Percentiles rank a stretch among this genome's conserved stretches.
Conservation (phyloP, 805 yeast genomes). For the Cyberlindnera americana region DNA sequence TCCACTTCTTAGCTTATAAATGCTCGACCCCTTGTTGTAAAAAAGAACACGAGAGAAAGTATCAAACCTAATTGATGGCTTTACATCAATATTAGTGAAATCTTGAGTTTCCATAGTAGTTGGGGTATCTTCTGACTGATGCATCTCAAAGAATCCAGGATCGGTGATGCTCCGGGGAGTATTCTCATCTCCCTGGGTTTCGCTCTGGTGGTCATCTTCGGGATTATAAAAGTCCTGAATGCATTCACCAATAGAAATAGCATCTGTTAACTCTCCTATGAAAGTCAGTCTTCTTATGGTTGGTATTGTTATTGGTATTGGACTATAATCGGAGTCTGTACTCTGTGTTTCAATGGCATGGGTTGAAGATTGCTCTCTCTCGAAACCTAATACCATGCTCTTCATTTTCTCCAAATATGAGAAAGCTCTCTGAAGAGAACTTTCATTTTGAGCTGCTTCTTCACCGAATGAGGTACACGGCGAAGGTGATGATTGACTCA, state of each 20-base stretch:
- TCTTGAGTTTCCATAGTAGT: too few species aligned
- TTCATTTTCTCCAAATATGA: not conserved
- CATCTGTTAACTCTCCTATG: slow-evolving; percentile 6
- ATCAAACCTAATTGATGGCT: slow-evolving; percentile 7
- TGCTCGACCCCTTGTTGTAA: slow-evolving; percentile 10
- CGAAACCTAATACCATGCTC: not conserved
- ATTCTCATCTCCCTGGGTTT: slow-evolving; percentile 4
- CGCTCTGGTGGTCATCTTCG: not conserved
- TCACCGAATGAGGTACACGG: too few species aligned
- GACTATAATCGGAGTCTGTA: slow-evolving; percentile 10
- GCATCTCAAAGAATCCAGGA: slow-evolving; percentile 10
- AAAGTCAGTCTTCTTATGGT: slow-evolving; percentile 8
- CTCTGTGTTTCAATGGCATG: not conserved
- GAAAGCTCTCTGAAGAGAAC: not conserved
- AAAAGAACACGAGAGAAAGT: slow-evolving; percentile 13
- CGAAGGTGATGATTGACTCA: too few species aligned
- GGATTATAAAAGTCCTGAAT: slow-evolving; percentile 11
- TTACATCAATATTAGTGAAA: too few species aligned
- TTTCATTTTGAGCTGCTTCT: not conserved
- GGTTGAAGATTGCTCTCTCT: not conserved
- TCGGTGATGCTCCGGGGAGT: slow-evolving; percentile 6
- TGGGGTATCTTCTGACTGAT: too few species aligned
- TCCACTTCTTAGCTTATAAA: too few species aligned
- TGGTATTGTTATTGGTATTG: slow-evolving; percentile 13
- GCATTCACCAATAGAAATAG: slow-evolving; percentile 4